These are phyloP conservation scores for Coccinonectria pachysandricola DNA, from an alignment of 2,329 filamentous ascomycete species.

Conservation along the genomic window DNA sequence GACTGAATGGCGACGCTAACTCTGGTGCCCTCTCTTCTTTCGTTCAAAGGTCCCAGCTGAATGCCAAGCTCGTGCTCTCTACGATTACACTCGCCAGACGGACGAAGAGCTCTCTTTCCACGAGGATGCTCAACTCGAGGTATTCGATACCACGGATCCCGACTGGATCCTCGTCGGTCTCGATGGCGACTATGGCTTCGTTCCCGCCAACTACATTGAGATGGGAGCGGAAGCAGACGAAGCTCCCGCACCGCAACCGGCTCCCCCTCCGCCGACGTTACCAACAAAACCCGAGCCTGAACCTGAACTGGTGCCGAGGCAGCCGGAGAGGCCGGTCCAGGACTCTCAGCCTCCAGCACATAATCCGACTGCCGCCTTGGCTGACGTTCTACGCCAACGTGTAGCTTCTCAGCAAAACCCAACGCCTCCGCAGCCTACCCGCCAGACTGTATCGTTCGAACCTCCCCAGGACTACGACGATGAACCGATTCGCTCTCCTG, in stretches of 20 bases:
- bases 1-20: constrained; percentile 1
- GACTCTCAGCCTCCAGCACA: constrained; percentile 18
- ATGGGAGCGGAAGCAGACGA: constrained; percentile 40
- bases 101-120: constrained; percentile 95
- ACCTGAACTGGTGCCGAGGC: constrained; percentile 24
- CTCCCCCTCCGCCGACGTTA: constrained; percentile 30
- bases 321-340: constrained; percentile 24
- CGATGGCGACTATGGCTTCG: constrained; percentile 83
- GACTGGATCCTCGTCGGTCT: constrained; percentile 93
- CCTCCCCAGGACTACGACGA: constrained; percentile 21
- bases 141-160: constrained; percentile 84
- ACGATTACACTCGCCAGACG: constrained; percentile 93
- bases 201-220: constrained; percentile 92
- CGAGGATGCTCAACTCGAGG: constrained; percentile 71
- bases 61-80: constrained; percentile 78
- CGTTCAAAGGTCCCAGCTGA: constrained; percentile 45
- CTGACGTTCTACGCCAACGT: constrained; percentile 43
- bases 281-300: constrained; percentile 30
- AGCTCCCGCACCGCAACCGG: constrained; percentile 29
- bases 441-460: constrained; percentile 15
- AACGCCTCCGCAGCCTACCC: constrained; percentile 17
- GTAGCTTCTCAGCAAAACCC: constrained; percentile 23
- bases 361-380: constrained; percentile 45
- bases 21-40: constrained; percentile 3
- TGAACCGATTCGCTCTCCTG: constrained; percentile 24